A percentile compares a stretch with the other conserved stretches of the same genome.
Evolutionary conservation across 2,329 filamentous ascomycete genomes (phyloP).

Genomic region (Talaromyces sp.): DNA sequence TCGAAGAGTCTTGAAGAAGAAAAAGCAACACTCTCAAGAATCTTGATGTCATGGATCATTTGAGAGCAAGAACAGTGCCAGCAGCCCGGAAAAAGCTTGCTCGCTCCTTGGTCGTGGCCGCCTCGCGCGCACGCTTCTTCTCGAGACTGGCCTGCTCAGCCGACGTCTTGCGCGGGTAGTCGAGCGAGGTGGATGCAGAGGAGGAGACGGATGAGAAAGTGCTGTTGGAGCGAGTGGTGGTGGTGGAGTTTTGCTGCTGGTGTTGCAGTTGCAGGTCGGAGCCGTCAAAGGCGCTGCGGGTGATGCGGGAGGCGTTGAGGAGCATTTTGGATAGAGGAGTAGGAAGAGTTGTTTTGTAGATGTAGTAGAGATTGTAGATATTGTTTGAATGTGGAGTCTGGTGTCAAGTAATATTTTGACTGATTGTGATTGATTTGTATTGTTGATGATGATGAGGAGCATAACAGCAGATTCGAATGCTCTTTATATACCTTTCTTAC

Average conservation of each 20-base stretch:
- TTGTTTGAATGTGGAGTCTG: neutral
- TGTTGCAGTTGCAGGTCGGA: constrained; percentile 5
- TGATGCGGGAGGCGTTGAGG: constrained; percentile 2
- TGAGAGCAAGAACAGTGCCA: neutral
- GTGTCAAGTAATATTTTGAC: neutral
- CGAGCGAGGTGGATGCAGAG: neutral
- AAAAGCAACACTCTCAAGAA: neutral
- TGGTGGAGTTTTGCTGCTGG: neutral
- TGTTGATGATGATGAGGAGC: constrained; percentile 1
- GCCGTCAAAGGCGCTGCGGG: constrained; percentile 6
- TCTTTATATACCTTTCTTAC: constrained; percentile 1
- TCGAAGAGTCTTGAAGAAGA: neutral
- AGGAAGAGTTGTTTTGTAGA: neutral
- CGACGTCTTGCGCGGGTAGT: neutral
- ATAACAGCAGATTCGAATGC: neutral
- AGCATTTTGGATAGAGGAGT: constrained; percentile 5
- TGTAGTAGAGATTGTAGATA: too few relatives aligned
- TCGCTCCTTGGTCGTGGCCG: constrained; percentile 2
- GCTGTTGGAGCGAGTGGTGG: neutral
- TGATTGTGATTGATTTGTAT: neutral
- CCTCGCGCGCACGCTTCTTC: neutral
- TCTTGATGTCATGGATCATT: neutral
- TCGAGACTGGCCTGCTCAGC: neutral
- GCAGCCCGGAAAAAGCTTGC: constrained; percentile 1
- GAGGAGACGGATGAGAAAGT: neutral